A percentile compares a stretch with the other conserved stretches of the same genome.
These are phyloP conservation scores for Antrodiella citrinella DNA, from an alignment of 768 basidiomycete species.

Conservation along the genomic window DNA sequence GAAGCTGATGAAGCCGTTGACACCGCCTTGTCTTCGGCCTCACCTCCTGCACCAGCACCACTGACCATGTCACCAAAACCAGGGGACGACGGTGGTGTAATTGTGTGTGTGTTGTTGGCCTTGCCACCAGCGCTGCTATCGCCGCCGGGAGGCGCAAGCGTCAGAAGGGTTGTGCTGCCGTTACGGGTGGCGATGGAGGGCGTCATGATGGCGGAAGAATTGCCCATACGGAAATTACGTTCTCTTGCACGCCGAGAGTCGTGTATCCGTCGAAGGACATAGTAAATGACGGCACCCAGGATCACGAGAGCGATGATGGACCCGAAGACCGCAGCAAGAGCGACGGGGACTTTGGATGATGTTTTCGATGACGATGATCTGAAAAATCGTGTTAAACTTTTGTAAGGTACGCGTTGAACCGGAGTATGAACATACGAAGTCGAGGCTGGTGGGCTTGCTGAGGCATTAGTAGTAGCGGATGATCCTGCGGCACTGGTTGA, in stretches of 20 bases:
- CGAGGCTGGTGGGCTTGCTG: background rate
- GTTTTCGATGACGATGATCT: constrained; percentile 4
- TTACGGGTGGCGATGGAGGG: constrained; percentile 5
- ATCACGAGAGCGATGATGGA: constrained; percentile 14
- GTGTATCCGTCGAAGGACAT: constrained; percentile 12
- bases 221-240: constrained; percentile 15
- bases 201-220: background rate
- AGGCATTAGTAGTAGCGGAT: background rate
- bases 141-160: background rate
- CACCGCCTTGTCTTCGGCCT: background rate
- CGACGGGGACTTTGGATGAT: constrained; percentile 3
- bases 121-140: background rate
- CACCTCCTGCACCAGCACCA: background rate
- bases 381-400: background rate
- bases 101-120: background rate
- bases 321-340: constrained; percentile 16
- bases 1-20: background rate
- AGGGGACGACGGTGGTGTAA: background rate
- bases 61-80: background rate
- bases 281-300: constrained; percentile 9
- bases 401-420: background rate
- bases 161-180: background rate
- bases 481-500: background rate
- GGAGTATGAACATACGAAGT: background rate
- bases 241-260: constrained; percentile 12